Evolutionary conservation across 2,329 filamentous ascomycete genomes (phyloP), one percentile per base, ranked within the genome.

Genomic region (Pseudogymnoascus verrucosus): DNA sequence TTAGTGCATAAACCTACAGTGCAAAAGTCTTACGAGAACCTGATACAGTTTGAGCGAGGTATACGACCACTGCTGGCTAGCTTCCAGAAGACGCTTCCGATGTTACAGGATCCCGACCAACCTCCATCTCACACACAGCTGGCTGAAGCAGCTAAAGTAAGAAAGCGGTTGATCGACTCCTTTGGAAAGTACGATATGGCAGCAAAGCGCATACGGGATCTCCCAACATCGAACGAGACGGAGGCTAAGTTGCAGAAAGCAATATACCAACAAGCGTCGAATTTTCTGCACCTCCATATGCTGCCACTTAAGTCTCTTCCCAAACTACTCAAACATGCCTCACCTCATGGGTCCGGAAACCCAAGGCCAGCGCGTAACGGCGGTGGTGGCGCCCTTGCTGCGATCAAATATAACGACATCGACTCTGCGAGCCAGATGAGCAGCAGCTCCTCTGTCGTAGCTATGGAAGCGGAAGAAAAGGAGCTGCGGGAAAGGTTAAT

Each of bases 251-350:
- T 91, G 3, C 88, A 90, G 71, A 87, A 84, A 71, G 83, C 86
- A 2, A 84, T 91, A 26, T 87, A 89, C 66, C 82, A 86, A 67
- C 86, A 89, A 76, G 85, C 87, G 4, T 84, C 82, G 62, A 86
- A 81, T 69, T 90, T 91, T 69, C 76, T 91, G 12, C 87, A 89
- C 68, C 77, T 89, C 0, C 86, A 91, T 68, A 90, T 91, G 88
- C 79, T 91, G n/a, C 88, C 88, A 0, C 76, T 91, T 11, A 89
- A 84, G 72, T 77, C 81, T 0, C 75, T 86, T 1, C 83, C 83
- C 0, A 84, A 83, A 66, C 74, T 85, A n/a, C 76, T 85, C 31
- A 84, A 83, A 54, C 85, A 87, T 11, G 87, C 87, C 0, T 80
- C 85, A 2, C 79, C 84, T 74, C 67, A 77, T 75, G 12, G 70